Percentiles rank a stretch among this genome's conserved stretches.
These are phyloP conservation scores for Nemania bipapillata DNA, from an alignment of 2,329 filamentous ascomycete species.

Conservation along the genomic window DNA sequence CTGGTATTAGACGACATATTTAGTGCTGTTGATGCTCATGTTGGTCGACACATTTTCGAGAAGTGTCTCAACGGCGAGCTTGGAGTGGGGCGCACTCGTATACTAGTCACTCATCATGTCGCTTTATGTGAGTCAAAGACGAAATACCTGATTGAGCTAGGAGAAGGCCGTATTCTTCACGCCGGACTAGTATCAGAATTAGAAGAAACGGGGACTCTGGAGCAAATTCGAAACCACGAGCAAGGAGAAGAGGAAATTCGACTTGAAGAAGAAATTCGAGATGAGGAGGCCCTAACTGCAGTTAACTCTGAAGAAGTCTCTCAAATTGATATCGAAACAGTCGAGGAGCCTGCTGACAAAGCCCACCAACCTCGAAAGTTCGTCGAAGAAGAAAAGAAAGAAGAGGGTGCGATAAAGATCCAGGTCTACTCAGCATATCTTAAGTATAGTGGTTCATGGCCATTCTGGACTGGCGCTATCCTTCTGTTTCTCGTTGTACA, in stretches of 20 bases:
- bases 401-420: slow-evolving; percentile 74
- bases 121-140: slow-evolving; percentile 75
- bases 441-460: slow-evolving; percentile 70
- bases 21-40: slow-evolving; percentile 82
- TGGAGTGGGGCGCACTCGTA: slow-evolving; percentile 74
- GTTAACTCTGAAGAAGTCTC: slow-evolving; percentile 67
- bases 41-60: slow-evolving; percentile 81
- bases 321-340: slow-evolving; percentile 54
- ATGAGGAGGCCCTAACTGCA: slow-evolving; percentile 63
- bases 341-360: slow-evolving; percentile 60
- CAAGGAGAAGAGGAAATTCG: slow-evolving; percentile 58
- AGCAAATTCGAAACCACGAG: slow-evolving; percentile 68
- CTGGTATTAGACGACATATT: slow-evolving; percentile 86
- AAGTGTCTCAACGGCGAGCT: slow-evolving; percentile 78
- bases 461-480: slow-evolving; percentile 68
- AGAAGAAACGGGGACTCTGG: slow-evolving; percentile 65
- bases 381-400: slow-evolving; percentile 77
- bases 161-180: slow-evolving; percentile 72
- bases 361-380: slow-evolving; percentile 70
- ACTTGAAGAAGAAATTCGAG: slow-evolving; percentile 55
- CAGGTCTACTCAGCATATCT: slow-evolving; percentile 76
- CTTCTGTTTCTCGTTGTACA: slow-evolving; percentile 67
- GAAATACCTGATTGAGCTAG: slow-evolving; percentile 78
- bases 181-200: slow-evolving; percentile 74
- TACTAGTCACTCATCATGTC: slow-evolving; percentile 84